These are phyloP conservation scores for Salix purpurea DNA, from an alignment of 345 rosid species.

Conservation along the genomic window DNA sequence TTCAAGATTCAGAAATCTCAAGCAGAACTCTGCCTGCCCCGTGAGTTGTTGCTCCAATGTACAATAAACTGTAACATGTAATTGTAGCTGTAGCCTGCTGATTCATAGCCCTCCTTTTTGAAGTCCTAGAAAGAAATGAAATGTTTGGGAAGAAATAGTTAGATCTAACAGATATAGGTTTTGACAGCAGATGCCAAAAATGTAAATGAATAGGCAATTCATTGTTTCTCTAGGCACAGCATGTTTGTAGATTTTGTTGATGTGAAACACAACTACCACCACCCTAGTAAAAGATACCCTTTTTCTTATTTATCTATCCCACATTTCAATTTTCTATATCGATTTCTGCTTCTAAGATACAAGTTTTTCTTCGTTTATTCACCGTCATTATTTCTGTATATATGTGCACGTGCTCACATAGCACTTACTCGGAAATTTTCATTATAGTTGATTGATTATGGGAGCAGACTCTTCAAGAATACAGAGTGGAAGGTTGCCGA, in stretches of 20 bases:
- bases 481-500: too few relatives aligned
- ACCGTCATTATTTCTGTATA: too few relatives aligned
- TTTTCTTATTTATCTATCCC: background rate
- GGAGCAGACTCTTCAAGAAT: too few relatives aligned
- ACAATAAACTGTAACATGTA: conserved; percentile 20
- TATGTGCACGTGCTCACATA: too few relatives aligned
- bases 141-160: conserved; percentile 27
- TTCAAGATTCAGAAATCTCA: background rate
- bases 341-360: background rate
- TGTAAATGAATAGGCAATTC: conserved; percentile 24
- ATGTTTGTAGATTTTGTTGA: conserved; percentile 2
- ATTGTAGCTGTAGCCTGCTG: conserved; percentile 12
- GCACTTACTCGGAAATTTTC: too few relatives aligned
- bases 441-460: too few relatives aligned
- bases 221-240: background rate
- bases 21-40: background rate
- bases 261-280: background rate
- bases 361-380: background rate
- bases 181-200: background rate
- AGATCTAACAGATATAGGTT: conserved; percentile 13
- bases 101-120: background rate
- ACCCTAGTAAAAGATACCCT: background rate
- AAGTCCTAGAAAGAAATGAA: conserved; percentile 8
- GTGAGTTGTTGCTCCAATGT: conserved; percentile 13
- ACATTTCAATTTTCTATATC: background rate